Evolutionary conservation across 129 eudicot genomes (phyloP).

Genomic region (Ambrosia artemisiifolia): DNA sequence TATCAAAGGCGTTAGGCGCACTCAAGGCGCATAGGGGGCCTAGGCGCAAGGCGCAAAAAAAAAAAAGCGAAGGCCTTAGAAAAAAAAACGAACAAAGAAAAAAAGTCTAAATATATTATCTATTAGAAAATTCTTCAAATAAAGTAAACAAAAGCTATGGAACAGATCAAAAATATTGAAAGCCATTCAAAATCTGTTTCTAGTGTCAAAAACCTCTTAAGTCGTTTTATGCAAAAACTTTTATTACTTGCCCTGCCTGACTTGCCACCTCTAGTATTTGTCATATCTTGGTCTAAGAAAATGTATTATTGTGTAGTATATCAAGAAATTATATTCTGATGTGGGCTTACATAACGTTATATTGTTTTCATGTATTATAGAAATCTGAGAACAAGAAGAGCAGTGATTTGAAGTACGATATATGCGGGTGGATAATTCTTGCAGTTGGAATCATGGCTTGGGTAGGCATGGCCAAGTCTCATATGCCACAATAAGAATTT

Average conservation of each 20-base stretch:
- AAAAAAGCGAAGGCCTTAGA: no score
- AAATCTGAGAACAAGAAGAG: conserved; percentile 35
- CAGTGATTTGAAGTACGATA: conserved; percentile 52
- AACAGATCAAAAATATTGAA: background rate
- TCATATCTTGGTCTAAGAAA: background rate
- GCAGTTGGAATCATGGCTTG: conserved; percentile 46
- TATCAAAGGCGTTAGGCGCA: no score
- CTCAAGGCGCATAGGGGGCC: no score
- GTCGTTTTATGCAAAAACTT: background rate
- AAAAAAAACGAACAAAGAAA: no score
- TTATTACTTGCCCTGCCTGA: background rate
- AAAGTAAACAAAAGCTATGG: no score
- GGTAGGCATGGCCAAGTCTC: conserved; percentile 50
- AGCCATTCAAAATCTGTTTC: background rate
- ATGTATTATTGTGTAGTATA: background rate
- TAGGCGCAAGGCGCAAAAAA: no score
- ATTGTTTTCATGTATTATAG: conserved; percentile 26
- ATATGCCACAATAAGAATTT: conserved; percentile 37
- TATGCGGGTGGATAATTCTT: conserved; percentile 59
- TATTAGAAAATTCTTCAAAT: no score
- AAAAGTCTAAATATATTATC: no score
- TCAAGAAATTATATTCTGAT: background rate
- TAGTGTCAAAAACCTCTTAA: background rate
- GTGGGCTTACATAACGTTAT: conserved; percentile 3
- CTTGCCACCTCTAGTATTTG: background rate